phyloP scores from a whole-genome alignment of 148 eudicot genomes.

The Bassia scoparia region DNA sequence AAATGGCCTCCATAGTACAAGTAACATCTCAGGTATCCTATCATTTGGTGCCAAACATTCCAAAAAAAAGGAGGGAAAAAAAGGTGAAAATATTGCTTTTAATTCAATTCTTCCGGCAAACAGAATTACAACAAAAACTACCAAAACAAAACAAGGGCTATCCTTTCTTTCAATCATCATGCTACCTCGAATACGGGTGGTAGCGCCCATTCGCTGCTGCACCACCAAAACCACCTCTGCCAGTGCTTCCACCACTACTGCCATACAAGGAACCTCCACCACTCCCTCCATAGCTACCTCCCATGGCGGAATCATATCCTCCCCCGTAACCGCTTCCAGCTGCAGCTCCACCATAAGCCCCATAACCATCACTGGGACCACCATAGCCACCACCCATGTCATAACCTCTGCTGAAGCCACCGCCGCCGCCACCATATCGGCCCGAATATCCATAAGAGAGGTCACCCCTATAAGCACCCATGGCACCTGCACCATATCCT shows the following conservation, averaged over 20 bases:
- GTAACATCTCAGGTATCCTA: conserved; percentile 6
- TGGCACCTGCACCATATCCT: conserved; percentile 45
- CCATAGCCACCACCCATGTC: conserved; percentile 43
- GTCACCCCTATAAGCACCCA: conserved; percentile 47
- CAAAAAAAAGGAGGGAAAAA: not conserved
- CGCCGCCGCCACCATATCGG: conserved; percentile 42
- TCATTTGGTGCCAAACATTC: conserved; percentile 8
- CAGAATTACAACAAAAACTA: conserved; percentile 29
- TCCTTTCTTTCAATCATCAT: not conserved
- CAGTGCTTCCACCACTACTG: conserved; percentile 25
- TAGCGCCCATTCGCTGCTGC: conserved; percentile 37
- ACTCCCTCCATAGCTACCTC: conserved; percentile 39
- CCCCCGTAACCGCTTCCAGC: conserved; percentile 43
- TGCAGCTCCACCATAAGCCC: conserved; percentile 33
- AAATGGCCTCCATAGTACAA: conserved; percentile 4
- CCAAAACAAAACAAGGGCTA: conserved; percentile 6
- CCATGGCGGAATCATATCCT: conserved; percentile 38
- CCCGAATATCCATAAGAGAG: conserved; percentile 40
- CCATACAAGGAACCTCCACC: conserved; percentile 33
- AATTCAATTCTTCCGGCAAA: conserved; percentile 17
- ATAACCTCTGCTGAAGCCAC: conserved; percentile 32
- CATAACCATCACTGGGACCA: conserved; percentile 31
- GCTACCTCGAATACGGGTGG: conserved; percentile 46
- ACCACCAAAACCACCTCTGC: conserved; percentile 37
- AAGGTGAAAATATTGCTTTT: not conserved